Percentiles rank a stretch among this genome's conserved stretches.
Evolutionary conservation across 768 basidiomycete genomes (phyloP).

Genomic region (Exidia glandulosa): DNA sequence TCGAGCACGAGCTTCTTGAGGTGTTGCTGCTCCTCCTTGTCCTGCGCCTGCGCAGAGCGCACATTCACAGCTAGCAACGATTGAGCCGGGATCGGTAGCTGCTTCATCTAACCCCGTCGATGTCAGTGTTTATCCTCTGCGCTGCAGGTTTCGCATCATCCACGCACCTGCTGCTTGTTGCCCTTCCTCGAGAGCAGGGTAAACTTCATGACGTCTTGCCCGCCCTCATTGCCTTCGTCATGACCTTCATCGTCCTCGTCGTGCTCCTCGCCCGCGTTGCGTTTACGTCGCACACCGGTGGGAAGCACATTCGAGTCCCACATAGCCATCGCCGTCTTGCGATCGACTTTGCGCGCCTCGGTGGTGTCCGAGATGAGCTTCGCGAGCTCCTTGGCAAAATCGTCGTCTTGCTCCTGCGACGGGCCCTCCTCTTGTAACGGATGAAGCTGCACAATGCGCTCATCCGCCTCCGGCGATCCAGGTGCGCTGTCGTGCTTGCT

Average conservation of each 20-base stretch:
- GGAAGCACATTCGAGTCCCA: slow-evolving; percentile 84
- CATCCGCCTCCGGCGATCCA: background rate
- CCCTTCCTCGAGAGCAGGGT: slow-evolving; percentile 88
- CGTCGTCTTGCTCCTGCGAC: slow-evolving; percentile 80
- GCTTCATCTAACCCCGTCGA: slow-evolving; percentile 48
- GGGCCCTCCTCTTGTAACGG: slow-evolving; percentile 65
- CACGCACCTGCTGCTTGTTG: slow-evolving; percentile 76
- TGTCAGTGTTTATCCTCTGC: background rate
- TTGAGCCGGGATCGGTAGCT: slow-evolving; percentile 77
- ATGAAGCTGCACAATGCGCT: slow-evolving; percentile 12
- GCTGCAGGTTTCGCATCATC: background rate
- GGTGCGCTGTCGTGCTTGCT: background rate
- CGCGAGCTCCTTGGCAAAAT: slow-evolving; percentile 91
- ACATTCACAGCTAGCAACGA: slow-evolving; percentile 88
- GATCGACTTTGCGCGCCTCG: slow-evolving; percentile 78
- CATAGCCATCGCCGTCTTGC: slow-evolving; percentile 72
- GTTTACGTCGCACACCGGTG: slow-evolving; percentile 33
- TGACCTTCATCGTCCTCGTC: slow-evolving; percentile 39
- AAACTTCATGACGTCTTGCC: slow-evolving; percentile 66
- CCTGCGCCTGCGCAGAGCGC: slow-evolving; percentile 81
- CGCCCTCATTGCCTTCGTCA: slow-evolving; percentile 20
- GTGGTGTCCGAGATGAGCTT: slow-evolving; percentile 89
- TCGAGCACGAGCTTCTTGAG: slow-evolving; percentile 89
- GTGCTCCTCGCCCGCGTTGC: slow-evolving; percentile 54
- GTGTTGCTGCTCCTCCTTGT: slow-evolving; percentile 94